Evolutionary conservation across 352 stramenopile species (phyloP).

Genomic region (Plasmopara muralis): DNA sequence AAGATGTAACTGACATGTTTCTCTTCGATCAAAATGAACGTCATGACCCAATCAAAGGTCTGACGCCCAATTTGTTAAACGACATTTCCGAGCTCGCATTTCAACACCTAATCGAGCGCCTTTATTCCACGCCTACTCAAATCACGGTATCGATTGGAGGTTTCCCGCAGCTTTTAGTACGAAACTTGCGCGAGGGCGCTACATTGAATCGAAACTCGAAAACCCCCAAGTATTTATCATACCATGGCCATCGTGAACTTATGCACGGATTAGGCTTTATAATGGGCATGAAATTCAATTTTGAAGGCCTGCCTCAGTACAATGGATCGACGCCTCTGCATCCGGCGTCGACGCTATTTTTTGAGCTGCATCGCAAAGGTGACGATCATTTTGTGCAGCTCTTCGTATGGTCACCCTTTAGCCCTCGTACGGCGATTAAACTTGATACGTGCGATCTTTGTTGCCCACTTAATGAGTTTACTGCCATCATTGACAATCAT

Average conservation of each 20-base stretch:
- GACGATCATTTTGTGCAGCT: slow-evolving; percentile 49
- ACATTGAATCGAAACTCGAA: slow-evolving; percentile 20
- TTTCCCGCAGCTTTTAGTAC: slow-evolving; percentile 59
- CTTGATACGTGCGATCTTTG: slow-evolving; percentile 52
- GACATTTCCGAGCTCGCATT: slow-evolving; percentile 58
- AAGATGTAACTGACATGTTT: slow-evolving; percentile 73
- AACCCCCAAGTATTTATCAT: slow-evolving; percentile 67
- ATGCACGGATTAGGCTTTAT: slow-evolving; percentile 74
- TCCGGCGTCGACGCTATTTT: slow-evolving; percentile 65
- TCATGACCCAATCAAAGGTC: slow-evolving; percentile 35
- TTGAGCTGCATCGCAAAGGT: slow-evolving; percentile 48
- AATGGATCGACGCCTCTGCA: slow-evolving; percentile 65
- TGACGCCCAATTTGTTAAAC: slow-evolving; percentile 37
- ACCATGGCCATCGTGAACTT: slow-evolving; percentile 73
- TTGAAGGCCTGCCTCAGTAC: slow-evolving; percentile 47
- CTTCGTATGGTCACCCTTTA: slow-evolving; percentile 68
- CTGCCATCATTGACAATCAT: slow-evolving; percentile 44
- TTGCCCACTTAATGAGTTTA: slow-evolving; percentile 54
- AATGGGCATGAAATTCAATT: slow-evolving; percentile 77
- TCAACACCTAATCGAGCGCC: slow-evolving; percentile 62
- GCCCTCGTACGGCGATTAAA: slow-evolving; percentile 39
- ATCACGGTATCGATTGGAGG: slow-evolving; percentile 63
- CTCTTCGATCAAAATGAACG: slow-evolving; percentile 61
- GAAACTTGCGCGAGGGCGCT: slow-evolving; percentile 48
- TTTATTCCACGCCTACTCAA: slow-evolving; percentile 59